phyloP scores from a whole-genome alignment of 192 early-diverging fungal genomes.

The Coemansia asiatica region DNA sequence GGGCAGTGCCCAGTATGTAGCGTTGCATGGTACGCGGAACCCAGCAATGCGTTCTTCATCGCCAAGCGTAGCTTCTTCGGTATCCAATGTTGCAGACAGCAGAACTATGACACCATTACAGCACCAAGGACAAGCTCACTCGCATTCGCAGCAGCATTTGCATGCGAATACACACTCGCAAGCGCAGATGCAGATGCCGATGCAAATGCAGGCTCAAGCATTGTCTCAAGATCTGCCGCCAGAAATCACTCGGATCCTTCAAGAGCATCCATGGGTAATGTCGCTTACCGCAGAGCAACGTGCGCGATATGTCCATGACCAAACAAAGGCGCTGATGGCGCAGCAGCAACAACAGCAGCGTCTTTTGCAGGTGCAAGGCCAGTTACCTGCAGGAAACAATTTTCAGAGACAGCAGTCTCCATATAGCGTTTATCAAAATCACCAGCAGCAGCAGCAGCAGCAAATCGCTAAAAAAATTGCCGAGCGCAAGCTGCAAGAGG shows the following conservation, averaged over 20 bases:
- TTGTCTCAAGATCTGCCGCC: not conserved
- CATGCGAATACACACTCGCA: not conserved
- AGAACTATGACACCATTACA: not conserved
- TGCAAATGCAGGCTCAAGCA: not conserved
- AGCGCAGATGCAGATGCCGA: not conserved
- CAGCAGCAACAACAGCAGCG: conserved; percentile 23
- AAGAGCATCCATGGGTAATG: not conserved
- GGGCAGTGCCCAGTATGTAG: not conserved
- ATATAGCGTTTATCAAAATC: not conserved
- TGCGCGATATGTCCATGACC: not conserved
- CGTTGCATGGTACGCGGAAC: not conserved
- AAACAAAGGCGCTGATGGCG: not conserved
- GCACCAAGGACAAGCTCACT: not conserved
- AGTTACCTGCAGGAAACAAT: not conserved
- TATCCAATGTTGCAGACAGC: not conserved
- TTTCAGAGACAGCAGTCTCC: conserved; percentile 8
- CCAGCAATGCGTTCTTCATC: not conserved
- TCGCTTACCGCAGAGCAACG: not conserved
- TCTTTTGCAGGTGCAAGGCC: not conserved
- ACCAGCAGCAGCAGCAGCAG: conserved; percentile 2
- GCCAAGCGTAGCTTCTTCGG: not conserved
- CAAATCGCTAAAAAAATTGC: not conserved
- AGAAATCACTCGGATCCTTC: not conserved
- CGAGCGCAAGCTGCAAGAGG: not conserved
- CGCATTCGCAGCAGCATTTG: not conserved